These are phyloP conservation scores for Chenopodium formosanum DNA, from an alignment of 148 eudicot genomes.

Conservation along the genomic window DNA sequence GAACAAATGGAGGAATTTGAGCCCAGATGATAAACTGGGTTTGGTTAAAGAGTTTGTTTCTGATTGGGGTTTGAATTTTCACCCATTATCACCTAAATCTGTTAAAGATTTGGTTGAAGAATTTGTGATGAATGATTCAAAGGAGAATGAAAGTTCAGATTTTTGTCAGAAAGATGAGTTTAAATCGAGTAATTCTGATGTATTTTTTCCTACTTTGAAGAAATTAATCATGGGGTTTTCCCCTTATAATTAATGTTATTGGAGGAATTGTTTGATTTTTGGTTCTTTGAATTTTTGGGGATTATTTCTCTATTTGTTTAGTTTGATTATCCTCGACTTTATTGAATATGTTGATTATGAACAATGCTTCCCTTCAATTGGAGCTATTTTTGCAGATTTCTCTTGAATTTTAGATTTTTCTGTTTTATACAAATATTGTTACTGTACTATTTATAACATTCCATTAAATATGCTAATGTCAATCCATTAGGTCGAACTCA, in stretches of 20 bases:
- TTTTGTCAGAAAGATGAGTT: background rate
- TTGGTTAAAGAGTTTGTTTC: conserved; percentile 63
- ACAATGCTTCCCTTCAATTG: background rate
- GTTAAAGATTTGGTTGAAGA: conserved; percentile 67
- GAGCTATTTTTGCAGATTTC: background rate
- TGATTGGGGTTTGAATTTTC: conserved; percentile 69
- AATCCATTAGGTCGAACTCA: background rate
- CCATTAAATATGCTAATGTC: background rate
- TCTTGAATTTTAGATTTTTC: background rate
- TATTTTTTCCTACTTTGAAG: conserved; percentile 39
- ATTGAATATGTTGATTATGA: background rate
- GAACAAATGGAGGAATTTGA: conserved; percentile 51
- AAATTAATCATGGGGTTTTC: conserved; percentile 45
- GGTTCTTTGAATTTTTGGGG: background rate
- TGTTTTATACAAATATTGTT: background rate
- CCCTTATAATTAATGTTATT: background rate
- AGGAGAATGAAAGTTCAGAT: background rate
- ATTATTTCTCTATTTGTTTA: background rate
- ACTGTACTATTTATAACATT: no score
- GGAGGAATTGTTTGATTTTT: background rate
- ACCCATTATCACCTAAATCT: conserved; percentile 64
- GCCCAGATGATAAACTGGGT: conserved; percentile 55
- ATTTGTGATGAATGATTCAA: conserved; percentile 31
- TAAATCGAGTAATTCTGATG: background rate
- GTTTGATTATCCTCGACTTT: background rate